Base-by-base conservation (phyloP, 176 grass and related monocot species). In the Pontederia crassipes region DNA sequence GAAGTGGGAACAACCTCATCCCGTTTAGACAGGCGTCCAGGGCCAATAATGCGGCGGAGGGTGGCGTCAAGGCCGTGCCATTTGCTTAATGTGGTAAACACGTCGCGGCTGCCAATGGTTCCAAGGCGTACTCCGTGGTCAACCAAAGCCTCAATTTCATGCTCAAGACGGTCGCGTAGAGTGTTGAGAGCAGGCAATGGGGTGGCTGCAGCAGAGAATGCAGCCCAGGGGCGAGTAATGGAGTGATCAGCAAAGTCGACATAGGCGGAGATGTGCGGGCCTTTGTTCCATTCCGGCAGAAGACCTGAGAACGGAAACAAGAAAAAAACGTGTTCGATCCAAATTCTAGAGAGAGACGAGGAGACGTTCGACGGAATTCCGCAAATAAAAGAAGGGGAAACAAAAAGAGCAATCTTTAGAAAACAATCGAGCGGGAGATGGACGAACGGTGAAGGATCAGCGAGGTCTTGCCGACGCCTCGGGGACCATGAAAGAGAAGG, bases 391-490 rank as follows among this genome's bases (percentile, higher is more conserved):
- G 15, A 12, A 35, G 29, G 7, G 11, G 28, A 47, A 28, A 5
- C 4, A 46, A 32, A 62, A 53, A 12, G 51, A 53, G 15, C 15
- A 53, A 14, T 53, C 12, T 14, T 6, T n/a, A 53, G 51, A 53
- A 7, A n/a, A 12, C 13, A n/a, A n/a, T n/a, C 13, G 10, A 53
- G 51, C 13, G 58, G 13, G 58, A 45, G 61, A 46, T 12, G 16
- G 11, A 61, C 72, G 50, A 2, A 85, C 66, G 80, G 47, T 73
- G 72, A 60, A 88, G 81, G 74, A 97, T 81, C 28, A 97, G 66
- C 47, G 93, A 83, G 75, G 87, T 88, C 76, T 97, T 97, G 65
- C 93, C 93, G 45, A 76, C 79, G 74, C 93, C 93, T 29, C 93
- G 93, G 46, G 93, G 87, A 0, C 93, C 87, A 45, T 97, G 93